phyloP scores from a whole-genome alignment of 2,329 filamentous ascomycete genomes.

The Colletotrichum eremochloae region DNA sequence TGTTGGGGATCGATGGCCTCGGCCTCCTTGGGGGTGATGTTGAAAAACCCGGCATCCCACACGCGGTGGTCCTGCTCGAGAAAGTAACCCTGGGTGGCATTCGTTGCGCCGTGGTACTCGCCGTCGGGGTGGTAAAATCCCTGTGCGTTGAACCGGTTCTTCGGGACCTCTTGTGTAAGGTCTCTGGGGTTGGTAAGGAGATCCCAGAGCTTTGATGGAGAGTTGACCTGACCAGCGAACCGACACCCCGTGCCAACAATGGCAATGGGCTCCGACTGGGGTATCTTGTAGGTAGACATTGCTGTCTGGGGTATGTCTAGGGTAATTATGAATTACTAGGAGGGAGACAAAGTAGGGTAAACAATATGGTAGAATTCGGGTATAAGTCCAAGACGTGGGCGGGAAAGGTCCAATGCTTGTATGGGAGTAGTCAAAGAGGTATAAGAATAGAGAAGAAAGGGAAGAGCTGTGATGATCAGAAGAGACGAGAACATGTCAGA shows the following conservation, averaged over 20 bases:
- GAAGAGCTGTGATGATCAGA: constrained; percentile 14
- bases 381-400: constrained; percentile 5
- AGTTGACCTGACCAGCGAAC: constrained; percentile 53
- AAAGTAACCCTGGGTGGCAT: constrained; percentile 38
- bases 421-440: neutral
- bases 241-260: constrained; percentile 57
- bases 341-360: neutral
- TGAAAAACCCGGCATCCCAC: constrained; percentile 59
- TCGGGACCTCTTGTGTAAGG: constrained; percentile 43
- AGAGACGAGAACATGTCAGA: neutral
- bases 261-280: constrained; percentile 54
- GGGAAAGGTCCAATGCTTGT: neutral
- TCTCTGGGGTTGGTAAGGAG: constrained; percentile 50
- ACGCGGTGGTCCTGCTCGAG: constrained; percentile 46
- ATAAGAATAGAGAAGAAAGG: constrained; percentile 40
- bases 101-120: constrained; percentile 38
- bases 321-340: constrained; percentile 33
- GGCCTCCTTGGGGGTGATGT: constrained; percentile 49
- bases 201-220: constrained; percentile 54
- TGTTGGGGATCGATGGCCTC: constrained; percentile 52
- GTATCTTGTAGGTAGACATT: constrained; percentile 41
- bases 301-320: constrained; percentile 37
- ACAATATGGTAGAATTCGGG: neutral
- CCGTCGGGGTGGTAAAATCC: constrained; percentile 48
- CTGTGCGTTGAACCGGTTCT: constrained; percentile 44